Base-by-base conservation (phyloP, 2,329 filamentous ascomycete genomes). In the Thelonectria olida region DNA sequence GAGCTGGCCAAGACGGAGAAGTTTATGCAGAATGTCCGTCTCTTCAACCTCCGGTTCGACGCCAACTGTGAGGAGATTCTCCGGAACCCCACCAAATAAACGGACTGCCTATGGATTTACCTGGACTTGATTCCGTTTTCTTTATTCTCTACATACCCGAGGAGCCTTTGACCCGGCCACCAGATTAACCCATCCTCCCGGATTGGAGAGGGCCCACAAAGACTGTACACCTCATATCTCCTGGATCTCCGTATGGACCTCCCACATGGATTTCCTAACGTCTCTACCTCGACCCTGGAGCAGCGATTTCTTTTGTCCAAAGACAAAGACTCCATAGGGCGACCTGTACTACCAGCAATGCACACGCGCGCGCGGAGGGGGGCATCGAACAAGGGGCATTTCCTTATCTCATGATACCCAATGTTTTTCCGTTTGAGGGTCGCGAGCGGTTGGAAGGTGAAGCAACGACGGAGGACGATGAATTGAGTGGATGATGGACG, bases 61-160 rank as follows among this genome's bases (percentile, higher is more conserved):
- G 92, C 92, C 77, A 97, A 98, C 83, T 97, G 93, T 80, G 92
- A 97, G 73, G 92, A 95, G 25, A 95, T 98, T 69, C 83, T 98
- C 62, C 80, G 80, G 68, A 82, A 84, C 72, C 88, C 88, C 39
- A 84, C 82, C 68, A 78, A 81, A 72, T 89, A 85, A 73, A 44
- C 62, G 69, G 69, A 67, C 57, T 62, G 73, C 57, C 53, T 28
- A 53, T 42, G 66, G 72, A 74, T 54, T 34, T 62, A 31, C 62
- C 59, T 68, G 71, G 71, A 72, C 48, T 62, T 66, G 57, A 58
- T 64, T 68, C 60, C 65, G 58, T 57, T 63, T 56, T 67, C 50
- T 60, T 65, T 64, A 55, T 61, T 64, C 48, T 64, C 60, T 58
- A 58, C 54, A 65, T 63, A 61, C 55, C 65, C 55, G 50, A 67